Base-by-base conservation (phyloP, 2,329 filamentous ascomycete genomes). In the Talaromyces piceae region DNA sequence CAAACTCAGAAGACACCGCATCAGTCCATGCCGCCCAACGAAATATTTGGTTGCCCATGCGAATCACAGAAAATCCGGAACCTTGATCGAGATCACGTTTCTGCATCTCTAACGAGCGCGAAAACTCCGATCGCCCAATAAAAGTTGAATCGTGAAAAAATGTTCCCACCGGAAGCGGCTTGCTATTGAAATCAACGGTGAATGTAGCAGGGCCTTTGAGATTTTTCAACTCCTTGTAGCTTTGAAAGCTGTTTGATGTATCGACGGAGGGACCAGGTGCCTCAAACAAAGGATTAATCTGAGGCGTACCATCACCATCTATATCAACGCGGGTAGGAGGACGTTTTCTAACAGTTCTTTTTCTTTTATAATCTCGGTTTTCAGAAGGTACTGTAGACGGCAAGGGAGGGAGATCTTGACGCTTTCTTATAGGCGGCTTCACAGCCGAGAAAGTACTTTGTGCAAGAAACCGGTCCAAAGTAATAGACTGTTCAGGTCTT, bases 101-200 rank as follows among this genome's bases (percentile, higher is more conserved):
- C 18, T 50, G 46, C 9, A 77, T 16, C 9, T 64, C 55, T 4
- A 83, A 56, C 30, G 73, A 73, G 30, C 68, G 69, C 13, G 64
- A 60, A 44, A 83, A 73, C 23, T 77, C 74, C 3, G 77, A 78
- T 56, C 78, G 79, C 25, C 81, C 80, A 52, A 83, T 68, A 53
- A 83, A 79, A 4, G 79, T 81, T 43, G 68, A 71, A 41, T 73
- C 64, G 54, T 79, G 76, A 55, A 82, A 83, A 58, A 74, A 81
- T 0, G 76, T 80, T 1, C 75, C 79, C 5, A 68, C 54, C 7
- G 65, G 67, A 6, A 83, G 61, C 22, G 77, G 75, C 4, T 61
- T 61, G 7, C 80, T 63, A 47, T 77, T 76, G 52, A 83, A 83
- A 54, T 77, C 74, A 9, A 69, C 68, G 1, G 78, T 64, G 56